Evolutionary conservation across 352 stramenopile species (phyloP), one percentile per base, ranked within the genome.

Genomic region (Elongisporangium senticosum): DNA sequence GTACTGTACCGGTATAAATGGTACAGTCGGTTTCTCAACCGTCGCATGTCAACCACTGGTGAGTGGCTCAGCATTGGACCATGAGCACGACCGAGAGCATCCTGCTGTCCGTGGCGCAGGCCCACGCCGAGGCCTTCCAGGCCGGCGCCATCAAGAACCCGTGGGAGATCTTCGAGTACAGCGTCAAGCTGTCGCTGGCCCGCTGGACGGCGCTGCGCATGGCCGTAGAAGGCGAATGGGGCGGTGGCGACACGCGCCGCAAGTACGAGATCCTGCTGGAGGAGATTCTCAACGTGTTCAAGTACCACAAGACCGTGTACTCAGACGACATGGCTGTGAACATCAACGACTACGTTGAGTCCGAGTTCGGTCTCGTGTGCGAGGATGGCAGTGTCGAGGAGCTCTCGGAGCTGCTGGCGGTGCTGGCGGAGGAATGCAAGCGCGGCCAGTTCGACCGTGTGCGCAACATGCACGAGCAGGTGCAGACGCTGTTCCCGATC

Each of bases 161-260:
- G 65, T 93, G 83, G 83, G 81, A 90, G 49, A 87, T 87, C 61
- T 93, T 93, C 58, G 83, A 91, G 67, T 90, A 91, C 63, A 75
- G 76, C 56, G 79, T 89, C 17, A 93, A 91, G 71, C 63, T 93
- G 56, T 74, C 74, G 63, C 54, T 94, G 55, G 71, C 80, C 7
- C 82, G 84, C 20, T 94, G 84, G 84, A 94, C 84, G 39, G 84
- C 84, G 63, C 67, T 94, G 64, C 82, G 84, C 54, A 92, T 94
- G 79, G 84, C 84, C 37, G 70, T 94, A 19, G 84, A 92, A 55
- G 84, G 84, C 61, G 79, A 92, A 59, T 94, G 84, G 84, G 84
- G 84, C 57, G 82, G 82, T 51, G 84, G 84, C 55, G 83, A 93
- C 68, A 92, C 77, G 51, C 71, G 69, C 20, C 78, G 79, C 66